Evolutionary conservation across 371 early-diverging fungal genomes (phyloP).

Genomic region (Chytridium lagenaria): DNA sequence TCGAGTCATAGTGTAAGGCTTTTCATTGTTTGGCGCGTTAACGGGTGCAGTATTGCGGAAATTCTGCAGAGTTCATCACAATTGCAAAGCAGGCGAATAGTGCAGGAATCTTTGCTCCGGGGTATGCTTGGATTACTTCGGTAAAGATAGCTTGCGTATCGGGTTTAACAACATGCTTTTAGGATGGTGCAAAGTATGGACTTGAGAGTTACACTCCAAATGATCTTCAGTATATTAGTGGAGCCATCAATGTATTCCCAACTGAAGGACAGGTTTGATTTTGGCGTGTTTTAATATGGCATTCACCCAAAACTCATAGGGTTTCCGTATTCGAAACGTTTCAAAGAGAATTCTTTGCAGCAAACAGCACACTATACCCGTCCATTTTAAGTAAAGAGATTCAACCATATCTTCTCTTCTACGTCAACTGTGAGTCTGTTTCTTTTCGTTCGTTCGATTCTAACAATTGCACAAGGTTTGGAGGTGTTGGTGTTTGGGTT

Average conservation of each 20-base stretch:
- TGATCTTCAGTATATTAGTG: neutral
- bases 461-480: neutral
- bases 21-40: neutral
- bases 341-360: too few relatives aligned
- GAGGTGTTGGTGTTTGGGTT: conserved; percentile 17
- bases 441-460: neutral
- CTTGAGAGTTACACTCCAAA: neutral
- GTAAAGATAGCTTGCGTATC: neutral
- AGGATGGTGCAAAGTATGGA: conserved; percentile 2
- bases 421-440: neutral
- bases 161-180: neutral
- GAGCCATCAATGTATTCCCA: conserved; percentile 13
- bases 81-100: neutral
- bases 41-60: neutral
- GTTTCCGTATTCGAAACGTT: too few relatives aligned
- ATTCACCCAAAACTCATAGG: too few relatives aligned
- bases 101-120: neutral
- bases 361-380: too few relatives aligned
- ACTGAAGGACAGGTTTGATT: conserved; percentile 11
- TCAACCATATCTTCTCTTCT: too few relatives aligned
- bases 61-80: neutral
- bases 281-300: too few relatives aligned
- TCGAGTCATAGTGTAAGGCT: conserved; percentile 1
- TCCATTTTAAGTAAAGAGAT: too few relatives aligned
- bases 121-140: conserved; percentile 15